Evolutionary conservation across 352 stramenopile species (phyloP).

Genomic region (Hyaloperonospora brassicae): DNA sequence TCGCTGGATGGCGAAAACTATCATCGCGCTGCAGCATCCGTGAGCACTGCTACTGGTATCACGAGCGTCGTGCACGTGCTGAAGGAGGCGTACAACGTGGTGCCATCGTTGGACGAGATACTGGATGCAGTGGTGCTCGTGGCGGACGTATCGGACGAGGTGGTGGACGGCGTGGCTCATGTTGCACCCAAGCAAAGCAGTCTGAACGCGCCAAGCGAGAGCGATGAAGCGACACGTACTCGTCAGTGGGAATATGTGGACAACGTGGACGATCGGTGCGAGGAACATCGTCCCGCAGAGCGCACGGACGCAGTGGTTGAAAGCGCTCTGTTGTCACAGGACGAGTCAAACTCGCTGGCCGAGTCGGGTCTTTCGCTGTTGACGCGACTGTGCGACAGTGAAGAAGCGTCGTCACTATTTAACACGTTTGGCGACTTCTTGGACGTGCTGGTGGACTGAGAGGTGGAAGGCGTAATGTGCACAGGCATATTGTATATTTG

Average conservation of each 20-base stretch:
- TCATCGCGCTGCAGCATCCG: constrained; percentile 31
- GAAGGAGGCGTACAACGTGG: constrained; percentile 40
- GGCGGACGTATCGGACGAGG: constrained; percentile 54
- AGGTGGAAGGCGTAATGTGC: background rate
- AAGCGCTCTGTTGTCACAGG: constrained; percentile 8
- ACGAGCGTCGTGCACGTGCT: constrained; percentile 38
- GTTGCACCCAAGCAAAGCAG: constrained; percentile 11
- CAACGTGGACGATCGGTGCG: constrained; percentile 9
- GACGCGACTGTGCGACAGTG: constrained; percentile 44
- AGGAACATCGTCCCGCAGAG: background rate
- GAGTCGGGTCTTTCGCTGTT: constrained; percentile 49
- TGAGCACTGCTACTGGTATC: constrained; percentile 35
- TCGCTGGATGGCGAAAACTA: constrained; percentile 62
- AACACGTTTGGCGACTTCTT: constrained; percentile 68
- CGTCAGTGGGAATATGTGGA: constrained; percentile 36
- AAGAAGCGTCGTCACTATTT: constrained; percentile 53
- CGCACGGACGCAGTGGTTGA: constrained; percentile 18
- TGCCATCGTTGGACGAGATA: constrained; percentile 62
- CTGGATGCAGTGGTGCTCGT: constrained; percentile 45
- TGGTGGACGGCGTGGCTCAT: constrained; percentile 28
- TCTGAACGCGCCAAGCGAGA: constrained; percentile 3
- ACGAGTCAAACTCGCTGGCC: constrained; percentile 28
- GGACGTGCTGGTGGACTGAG: constrained; percentile 53
- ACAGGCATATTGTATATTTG: too few species aligned
- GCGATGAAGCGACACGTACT: constrained; percentile 8